These are phyloP conservation scores for Russula sp. DNA, from an alignment of 768 basidiomycete species.

Conservation along the genomic window DNA sequence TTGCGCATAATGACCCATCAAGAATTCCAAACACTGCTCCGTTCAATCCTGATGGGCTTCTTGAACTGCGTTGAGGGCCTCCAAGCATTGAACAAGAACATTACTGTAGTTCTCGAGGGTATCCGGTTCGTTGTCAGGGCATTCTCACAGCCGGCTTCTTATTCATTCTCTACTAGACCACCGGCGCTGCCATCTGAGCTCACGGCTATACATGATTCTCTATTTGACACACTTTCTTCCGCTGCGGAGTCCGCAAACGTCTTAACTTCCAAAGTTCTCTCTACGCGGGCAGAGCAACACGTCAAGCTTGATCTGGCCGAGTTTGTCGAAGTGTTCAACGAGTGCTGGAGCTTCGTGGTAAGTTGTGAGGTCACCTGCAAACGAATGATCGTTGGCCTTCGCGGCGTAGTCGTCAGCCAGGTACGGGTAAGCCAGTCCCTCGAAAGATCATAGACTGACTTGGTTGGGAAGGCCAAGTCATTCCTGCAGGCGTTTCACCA, in stretches of 20 bases:
- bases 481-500: slow-evolving; percentile 89
- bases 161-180: slow-evolving; percentile 27
- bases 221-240: slow-evolving; percentile 69
- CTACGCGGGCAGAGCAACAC: slow-evolving; percentile 72
- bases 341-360: slow-evolving; percentile 86
- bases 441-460: background rate
- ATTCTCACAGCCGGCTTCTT: background rate
- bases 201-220: slow-evolving; percentile 50
- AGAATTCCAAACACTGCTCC: slow-evolving; percentile 59
- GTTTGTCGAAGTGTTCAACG: slow-evolving; percentile 77
- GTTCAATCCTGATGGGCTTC: slow-evolving; percentile 51
- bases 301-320: slow-evolving; percentile 59
- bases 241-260: slow-evolving; percentile 82
- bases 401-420: slow-evolving; percentile 82
- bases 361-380: slow-evolving; percentile 78
- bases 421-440: slow-evolving; percentile 29
- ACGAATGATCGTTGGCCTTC: slow-evolving; percentile 87
- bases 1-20: slow-evolving; percentile 61
- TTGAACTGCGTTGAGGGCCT: slow-evolving; percentile 62
- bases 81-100: slow-evolving; percentile 48
- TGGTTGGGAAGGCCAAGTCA: slow-evolving; percentile 58
- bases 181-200: slow-evolving; percentile 35
- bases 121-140: slow-evolving; percentile 31
- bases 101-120: slow-evolving; percentile 51
- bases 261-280: slow-evolving; percentile 71